phyloP scores from a whole-genome alignment of 345 rosid species.

The Capsella bursapastoris region DNA sequence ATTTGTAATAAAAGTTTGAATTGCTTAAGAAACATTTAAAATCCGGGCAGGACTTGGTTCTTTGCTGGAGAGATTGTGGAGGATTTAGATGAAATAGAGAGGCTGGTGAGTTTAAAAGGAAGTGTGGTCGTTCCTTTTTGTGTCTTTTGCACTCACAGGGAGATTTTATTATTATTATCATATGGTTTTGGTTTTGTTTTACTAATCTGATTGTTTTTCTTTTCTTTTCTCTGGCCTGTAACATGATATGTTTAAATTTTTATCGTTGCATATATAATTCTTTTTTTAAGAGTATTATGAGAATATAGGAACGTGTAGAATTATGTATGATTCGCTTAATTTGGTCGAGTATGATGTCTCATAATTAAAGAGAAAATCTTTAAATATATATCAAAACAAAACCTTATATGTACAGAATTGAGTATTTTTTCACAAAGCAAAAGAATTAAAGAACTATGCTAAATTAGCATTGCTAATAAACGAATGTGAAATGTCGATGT shows the following conservation, averaged over 20 bases:
- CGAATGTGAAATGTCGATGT: no score
- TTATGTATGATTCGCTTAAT: not conserved
- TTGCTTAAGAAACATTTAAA: not conserved
- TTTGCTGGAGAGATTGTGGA: constrained; percentile 9
- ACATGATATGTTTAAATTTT: constrained; percentile 26
- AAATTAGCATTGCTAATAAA: no score
- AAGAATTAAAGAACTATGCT: no score
- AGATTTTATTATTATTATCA: constrained; percentile 6
- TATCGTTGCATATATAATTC: not conserved
- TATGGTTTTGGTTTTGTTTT: constrained; percentile 18
- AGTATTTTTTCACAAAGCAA: no score
- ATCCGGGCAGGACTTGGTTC: not conserved
- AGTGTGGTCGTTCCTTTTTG: not conserved
- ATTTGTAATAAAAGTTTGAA: constrained; percentile 35
- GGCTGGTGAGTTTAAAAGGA: constrained; percentile 9
- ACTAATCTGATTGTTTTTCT: constrained; percentile 5
- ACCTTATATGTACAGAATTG: no score
- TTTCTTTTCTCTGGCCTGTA: constrained; percentile 8
- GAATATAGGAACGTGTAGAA: not conserved
- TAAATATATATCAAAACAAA: no score
- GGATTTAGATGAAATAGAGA: constrained; percentile 30
- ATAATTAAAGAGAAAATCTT: no score
- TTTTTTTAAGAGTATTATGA: not conserved
- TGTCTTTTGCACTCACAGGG: constrained; percentile 28
- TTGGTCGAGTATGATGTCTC: not conserved